Conservation (phyloP, 2,329 filamentous ascomycete species). For the Diaporthe sp. region DNA sequence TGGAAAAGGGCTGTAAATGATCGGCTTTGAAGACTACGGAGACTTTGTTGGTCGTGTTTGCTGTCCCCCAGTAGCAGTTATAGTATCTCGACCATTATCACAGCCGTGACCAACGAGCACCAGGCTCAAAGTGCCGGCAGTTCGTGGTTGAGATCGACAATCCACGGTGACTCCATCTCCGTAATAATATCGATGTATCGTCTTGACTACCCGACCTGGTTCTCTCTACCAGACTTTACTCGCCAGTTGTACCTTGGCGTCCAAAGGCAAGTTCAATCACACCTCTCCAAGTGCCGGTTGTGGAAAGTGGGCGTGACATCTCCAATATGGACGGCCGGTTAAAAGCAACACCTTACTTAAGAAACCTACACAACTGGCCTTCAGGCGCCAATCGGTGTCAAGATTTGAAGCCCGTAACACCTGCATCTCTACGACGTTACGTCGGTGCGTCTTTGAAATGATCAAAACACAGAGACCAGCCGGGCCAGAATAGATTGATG, state of each 20-base stretch:
- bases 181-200: conserved; percentile 1
- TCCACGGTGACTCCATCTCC: conserved; percentile 19
- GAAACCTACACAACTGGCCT: background rate
- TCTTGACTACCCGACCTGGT: background rate
- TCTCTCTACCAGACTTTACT: conserved; percentile 10
- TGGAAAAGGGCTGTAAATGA: background rate
- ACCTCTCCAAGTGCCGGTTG: conserved; percentile 1
- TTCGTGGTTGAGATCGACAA: conserved; percentile 19
- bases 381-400: conserved; percentile 11
- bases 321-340: conserved; percentile 27
- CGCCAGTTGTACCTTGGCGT: background rate
- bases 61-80: conserved; percentile 11
- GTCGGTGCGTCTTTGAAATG: background rate
- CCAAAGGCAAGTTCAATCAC: conserved; percentile 6
- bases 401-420: conserved; percentile 1
- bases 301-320: conserved; percentile 18
- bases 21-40: background rate
- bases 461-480: background rate
- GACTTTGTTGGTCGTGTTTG: background rate
- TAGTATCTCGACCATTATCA: conserved; percentile 18
- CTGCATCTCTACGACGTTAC: conserved; percentile 1
- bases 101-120: background rate
- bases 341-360: conserved; percentile 7
- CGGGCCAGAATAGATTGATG: conserved; percentile 1
- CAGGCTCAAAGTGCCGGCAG: conserved; percentile 27